phyloP scores from a whole-genome alignment of 352 stramenopile genomes.

The Plasmopara viticola region DNA sequence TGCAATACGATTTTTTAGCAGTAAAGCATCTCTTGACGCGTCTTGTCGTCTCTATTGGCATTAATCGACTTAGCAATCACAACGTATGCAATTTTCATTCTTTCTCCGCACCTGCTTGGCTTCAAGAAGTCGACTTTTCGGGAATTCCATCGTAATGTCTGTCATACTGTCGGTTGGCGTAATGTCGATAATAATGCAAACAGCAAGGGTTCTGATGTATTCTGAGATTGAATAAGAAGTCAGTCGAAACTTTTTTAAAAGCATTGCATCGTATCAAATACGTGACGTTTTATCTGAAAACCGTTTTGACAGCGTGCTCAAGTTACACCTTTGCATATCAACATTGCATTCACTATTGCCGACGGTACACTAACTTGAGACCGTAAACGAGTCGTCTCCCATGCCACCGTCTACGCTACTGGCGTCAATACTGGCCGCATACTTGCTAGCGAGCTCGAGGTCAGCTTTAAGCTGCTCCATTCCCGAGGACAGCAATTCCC shows the following conservation, averaged over 20 bases:
- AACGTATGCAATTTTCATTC: no score
- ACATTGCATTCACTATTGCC: slow-evolving; percentile 13
- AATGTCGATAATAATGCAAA: no score
- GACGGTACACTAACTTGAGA: slow-evolving; percentile 37
- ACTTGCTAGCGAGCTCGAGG: slow-evolving; percentile 81
- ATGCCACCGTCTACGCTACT: slow-evolving; percentile 33
- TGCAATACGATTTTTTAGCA: slow-evolving; percentile 76
- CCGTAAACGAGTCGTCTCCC: slow-evolving; percentile 52
- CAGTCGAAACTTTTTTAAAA: no score
- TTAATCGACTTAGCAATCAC: slow-evolving; percentile 4
- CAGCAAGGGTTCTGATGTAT: no score
- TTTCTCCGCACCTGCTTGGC: no score
- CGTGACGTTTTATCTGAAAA: no score
- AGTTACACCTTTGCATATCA: neutral
- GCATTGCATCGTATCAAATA: no score
- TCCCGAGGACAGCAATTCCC: slow-evolving; percentile 78
- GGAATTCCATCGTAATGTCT: no score
- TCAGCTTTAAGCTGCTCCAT: slow-evolving; percentile 88
- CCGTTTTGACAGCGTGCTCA: no score
- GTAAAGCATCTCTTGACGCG: slow-evolving; percentile 59
- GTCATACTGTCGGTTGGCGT: no score
- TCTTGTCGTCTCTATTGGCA: slow-evolving; percentile 59
- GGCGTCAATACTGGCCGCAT: slow-evolving; percentile 73
- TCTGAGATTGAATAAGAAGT: no score
- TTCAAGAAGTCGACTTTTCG: no score